Evolutionary conservation across 2,329 filamentous ascomycete species (phyloP).

Genomic region (Penicillium paneum): DNA sequence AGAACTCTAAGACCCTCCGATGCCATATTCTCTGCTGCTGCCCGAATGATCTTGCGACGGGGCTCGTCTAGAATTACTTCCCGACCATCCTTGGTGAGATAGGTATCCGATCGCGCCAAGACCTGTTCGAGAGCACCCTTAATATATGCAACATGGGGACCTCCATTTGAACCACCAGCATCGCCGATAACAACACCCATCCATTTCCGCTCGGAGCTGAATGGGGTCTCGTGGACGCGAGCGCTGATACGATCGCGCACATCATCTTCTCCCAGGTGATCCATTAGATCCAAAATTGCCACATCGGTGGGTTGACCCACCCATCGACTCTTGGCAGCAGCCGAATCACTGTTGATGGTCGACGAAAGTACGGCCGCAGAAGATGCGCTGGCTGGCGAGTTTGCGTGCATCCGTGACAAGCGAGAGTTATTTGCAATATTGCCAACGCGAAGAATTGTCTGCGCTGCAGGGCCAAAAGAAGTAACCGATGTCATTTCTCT

Average conservation of each 20-base stretch:
- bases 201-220: constrained; percentile 97
- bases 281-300: constrained; percentile 89
- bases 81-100: constrained; percentile 77
- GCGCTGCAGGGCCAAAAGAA: constrained; percentile 67
- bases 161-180: constrained; percentile 52
- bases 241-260: constrained; percentile 80
- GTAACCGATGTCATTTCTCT: constrained; percentile 50
- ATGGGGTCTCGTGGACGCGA: constrained; percentile 81
- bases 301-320: constrained; percentile 96
- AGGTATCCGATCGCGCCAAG: constrained; percentile 82
- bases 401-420: constrained; percentile 68
- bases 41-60: constrained; percentile 68
- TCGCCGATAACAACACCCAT: constrained; percentile 87
- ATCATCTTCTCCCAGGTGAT: constrained; percentile 87
- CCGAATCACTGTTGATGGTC: constrained; percentile 62
- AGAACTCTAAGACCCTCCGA: constrained; percentile 84
- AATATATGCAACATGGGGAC: constrained; percentile 84
- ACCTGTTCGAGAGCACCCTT: constrained; percentile 92
- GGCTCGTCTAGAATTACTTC: constrained; percentile 80
- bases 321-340: constrained; percentile 77
- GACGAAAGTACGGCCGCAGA: constrained; percentile 82
- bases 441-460: constrained; percentile 81
- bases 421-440: constrained; percentile 96
- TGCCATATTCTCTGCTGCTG: constrained; percentile 83
- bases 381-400: constrained; percentile 65